Conservation (phyloP, 768 basidiomycete genomes). For the Tricholoma matsutake region DNA sequence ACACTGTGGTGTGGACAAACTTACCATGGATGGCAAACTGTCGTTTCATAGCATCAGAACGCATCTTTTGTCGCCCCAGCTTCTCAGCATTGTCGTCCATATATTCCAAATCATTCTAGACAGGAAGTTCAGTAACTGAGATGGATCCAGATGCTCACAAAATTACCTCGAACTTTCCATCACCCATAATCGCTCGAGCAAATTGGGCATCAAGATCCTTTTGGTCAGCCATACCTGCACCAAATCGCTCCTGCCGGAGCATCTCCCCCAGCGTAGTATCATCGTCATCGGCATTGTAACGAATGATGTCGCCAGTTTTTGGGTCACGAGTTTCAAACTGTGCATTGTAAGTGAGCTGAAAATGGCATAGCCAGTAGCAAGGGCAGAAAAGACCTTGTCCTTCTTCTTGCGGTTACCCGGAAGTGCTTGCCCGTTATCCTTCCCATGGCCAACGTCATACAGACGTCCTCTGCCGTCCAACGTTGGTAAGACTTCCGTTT, state of each 20-base stretch:
- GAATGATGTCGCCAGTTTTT: slow-evolving; percentile 85
- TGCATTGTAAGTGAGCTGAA: slow-evolving; percentile 1
- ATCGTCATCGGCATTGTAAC: slow-evolving; percentile 92
- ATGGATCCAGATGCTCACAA: background rate
- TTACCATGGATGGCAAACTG: slow-evolving; percentile 94
- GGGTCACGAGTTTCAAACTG: slow-evolving; percentile 87
- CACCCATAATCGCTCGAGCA: slow-evolving; percentile 82
- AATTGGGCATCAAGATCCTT: slow-evolving; percentile 90
- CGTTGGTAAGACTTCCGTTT: slow-evolving; percentile 85
- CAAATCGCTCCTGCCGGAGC: slow-evolving; percentile 88
- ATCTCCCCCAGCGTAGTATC: slow-evolving; percentile 83
- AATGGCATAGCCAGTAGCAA: slow-evolving; percentile 3
- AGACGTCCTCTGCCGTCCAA: slow-evolving; percentile 79
- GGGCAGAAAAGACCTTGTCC: slow-evolving; percentile 56
- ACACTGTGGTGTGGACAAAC: slow-evolving; percentile 14
- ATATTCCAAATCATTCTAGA: slow-evolving; percentile 84
- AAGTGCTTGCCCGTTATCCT: slow-evolving; percentile 45
- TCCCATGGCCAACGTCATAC: slow-evolving; percentile 89
- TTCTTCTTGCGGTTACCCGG: slow-evolving; percentile 81
- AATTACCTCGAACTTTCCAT: slow-evolving; percentile 79
- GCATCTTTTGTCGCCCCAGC: slow-evolving; percentile 91
- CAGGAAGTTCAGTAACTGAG: background rate
- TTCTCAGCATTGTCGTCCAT: slow-evolving; percentile 96
- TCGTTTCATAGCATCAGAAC: slow-evolving; percentile 92
- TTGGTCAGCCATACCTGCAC: slow-evolving; percentile 86